These are phyloP conservation scores for Penicillium cosmopolitanum DNA, from an alignment of 495 filamentous ascomycete genomes.

Conservation along the genomic window DNA sequence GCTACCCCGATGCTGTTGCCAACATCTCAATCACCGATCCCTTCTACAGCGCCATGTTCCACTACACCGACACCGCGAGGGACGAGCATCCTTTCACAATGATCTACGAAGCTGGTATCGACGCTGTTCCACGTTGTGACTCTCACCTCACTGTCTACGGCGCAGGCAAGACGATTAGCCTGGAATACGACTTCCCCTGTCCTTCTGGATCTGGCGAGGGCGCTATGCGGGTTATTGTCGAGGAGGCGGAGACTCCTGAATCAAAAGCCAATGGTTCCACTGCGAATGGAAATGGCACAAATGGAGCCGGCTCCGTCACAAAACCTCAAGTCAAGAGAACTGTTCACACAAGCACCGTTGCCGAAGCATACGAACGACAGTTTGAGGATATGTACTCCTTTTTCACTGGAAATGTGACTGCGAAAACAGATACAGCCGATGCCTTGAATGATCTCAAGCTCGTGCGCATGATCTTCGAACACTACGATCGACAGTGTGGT, in stretches of 20 bases:
- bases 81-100: constrained; percentile 47
- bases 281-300: constrained; percentile 3
- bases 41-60: constrained; percentile 52
- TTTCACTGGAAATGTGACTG: constrained; percentile 38
- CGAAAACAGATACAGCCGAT: constrained; percentile 56
- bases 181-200: constrained; percentile 58
- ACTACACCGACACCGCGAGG: constrained; percentile 32
- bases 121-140: constrained; percentile 58
- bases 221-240: constrained; percentile 50
- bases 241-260: constrained; percentile 39
- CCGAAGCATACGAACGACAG: constrained; percentile 57
- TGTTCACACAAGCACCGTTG: constrained; percentile 46
- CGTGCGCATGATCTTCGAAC: constrained; percentile 42
- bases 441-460: constrained; percentile 49
- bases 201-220: constrained; percentile 35
- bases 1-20: constrained; percentile 46
- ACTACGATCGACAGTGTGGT: constrained; percentile 48
- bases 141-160: constrained; percentile 59
- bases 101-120: constrained; percentile 59
- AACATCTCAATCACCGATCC: constrained; percentile 49
- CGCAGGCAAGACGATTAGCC: constrained; percentile 45
- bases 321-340: constrained; percentile 28
- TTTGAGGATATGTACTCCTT: constrained; percentile 52
- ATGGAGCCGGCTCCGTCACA: background rate
- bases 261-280: background rate